Conservation (phyloP, 31 red algal genomes). For the Asparagopsis taxiformis region DNA sequence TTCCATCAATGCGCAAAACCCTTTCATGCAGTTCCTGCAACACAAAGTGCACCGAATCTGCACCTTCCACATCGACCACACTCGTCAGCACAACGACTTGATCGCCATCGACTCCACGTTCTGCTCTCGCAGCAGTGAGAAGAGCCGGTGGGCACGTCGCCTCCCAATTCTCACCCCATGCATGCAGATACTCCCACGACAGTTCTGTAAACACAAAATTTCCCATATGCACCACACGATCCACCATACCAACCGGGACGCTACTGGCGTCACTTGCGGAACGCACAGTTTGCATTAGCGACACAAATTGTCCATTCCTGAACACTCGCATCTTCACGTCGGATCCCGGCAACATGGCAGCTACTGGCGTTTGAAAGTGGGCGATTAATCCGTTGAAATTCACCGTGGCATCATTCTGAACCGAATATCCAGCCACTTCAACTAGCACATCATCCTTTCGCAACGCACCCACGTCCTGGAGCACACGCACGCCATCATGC, state of each 20-base stretch:
- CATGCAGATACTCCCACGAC: background rate
- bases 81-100: background rate
- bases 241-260: background rate
- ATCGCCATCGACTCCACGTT: background rate
- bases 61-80: background rate
- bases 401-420: background rate
- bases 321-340: background rate
- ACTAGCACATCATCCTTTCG: background rate
- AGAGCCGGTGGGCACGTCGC: background rate
- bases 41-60: background rate
- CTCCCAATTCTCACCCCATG: background rate
- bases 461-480: background rate
- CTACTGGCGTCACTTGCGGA: background rate
- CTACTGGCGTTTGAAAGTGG: background rate
- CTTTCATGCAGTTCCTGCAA: background rate
- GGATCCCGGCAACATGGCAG: background rate
- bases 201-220: background rate
- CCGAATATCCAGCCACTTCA: background rate
- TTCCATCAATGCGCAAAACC: background rate
- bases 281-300: background rate
- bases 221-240: background rate
- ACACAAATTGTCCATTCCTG: background rate
- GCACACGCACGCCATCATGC: background rate
- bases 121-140: background rate
- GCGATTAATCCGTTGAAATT: background rate